Evolutionary conservation across 2,329 filamentous ascomycete species (phyloP).

Genomic region (Macroventuria anomochaeta): DNA sequence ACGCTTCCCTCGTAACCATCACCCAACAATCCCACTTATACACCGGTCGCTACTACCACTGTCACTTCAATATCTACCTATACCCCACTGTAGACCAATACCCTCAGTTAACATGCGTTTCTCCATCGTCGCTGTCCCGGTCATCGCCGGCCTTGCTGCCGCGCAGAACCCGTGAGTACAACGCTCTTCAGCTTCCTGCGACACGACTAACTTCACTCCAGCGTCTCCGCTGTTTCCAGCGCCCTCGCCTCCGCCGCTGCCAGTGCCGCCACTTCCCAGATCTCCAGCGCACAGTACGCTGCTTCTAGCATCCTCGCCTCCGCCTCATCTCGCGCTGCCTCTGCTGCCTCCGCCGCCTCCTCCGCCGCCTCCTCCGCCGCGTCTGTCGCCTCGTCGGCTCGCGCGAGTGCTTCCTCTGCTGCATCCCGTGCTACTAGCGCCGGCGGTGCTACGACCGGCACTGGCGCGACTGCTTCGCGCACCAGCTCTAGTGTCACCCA

Average conservation of each 20-base stretch:
- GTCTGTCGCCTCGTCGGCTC: not conserved
- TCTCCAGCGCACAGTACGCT: not conserved
- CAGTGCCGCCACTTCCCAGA: not conserved
- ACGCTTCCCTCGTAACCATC: too few relatives aligned
- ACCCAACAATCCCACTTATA: too few relatives aligned
- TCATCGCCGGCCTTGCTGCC: conserved; percentile 11
- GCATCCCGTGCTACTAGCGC: not conserved
- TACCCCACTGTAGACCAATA: too few relatives aligned
- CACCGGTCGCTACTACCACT: too few relatives aligned
- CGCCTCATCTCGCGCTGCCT: conserved; percentile 5
- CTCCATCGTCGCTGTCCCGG: conserved; percentile 9
- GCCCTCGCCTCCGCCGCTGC: not conserved
- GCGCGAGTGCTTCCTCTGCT: not conserved
- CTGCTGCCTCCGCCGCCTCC: conserved; percentile 2
- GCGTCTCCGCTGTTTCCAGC: conserved; percentile 2
- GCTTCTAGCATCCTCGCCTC: conserved; percentile 4
- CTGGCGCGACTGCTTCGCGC: not conserved
- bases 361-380: not conserved
- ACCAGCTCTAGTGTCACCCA: conserved; percentile 1
- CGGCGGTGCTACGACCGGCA: not conserved
- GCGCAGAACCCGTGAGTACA: conserved; percentile 19
- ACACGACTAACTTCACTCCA: too few relatives aligned
- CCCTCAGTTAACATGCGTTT: conserved; percentile 19
- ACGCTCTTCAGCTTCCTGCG: too few relatives aligned
- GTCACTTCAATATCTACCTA: too few relatives aligned